Base-by-base conservation (phyloP, 2,329 filamentous ascomycete genomes). In the Colletotrichum tanaceti region DNA sequence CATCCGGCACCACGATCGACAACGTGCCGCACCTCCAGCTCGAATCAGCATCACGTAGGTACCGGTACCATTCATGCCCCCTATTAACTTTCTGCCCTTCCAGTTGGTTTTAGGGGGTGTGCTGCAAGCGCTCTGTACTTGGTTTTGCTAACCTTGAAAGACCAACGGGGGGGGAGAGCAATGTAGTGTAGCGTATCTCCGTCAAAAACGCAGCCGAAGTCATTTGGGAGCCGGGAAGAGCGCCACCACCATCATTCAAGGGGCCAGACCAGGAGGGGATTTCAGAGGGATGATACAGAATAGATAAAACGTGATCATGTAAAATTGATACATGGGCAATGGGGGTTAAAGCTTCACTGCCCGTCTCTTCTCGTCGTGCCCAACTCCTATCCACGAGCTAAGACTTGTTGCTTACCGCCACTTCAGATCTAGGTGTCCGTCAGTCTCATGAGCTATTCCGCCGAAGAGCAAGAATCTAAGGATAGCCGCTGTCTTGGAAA, bases 1-100 rank as follows among this genome's bases (percentile, higher is more conserved):
- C 38, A 44, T 60, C 66, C 66, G 66, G 49, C 43, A 52, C 20
- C 47, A 52, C 55, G 55, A 61, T 68, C 66, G 50, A 60, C 66
- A 61, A 61, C 57, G 55, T 65, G 62, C 57, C 55, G 55, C 55
- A 60, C 43, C 38, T 67, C 53, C 53, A 58, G 18, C n/a, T 49
- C 38, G 38, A 63, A 52, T 38, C 41, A 58, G 60, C 60, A 22
- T 64, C 49, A 35, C 22, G 39, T 32, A 39, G 13, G n/a, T n/a
- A n/a, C n/a, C n/a, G n/a, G n/a, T n/a, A n/a, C n/a, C 10, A 55
- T 20, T 5, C 3, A n/a, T 6, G 18, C 58, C 32, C 49, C 64
- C 53, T 41, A 39, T 39, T 20, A 22, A 22, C 46, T 18, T 46
- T 47, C 46, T 44, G 28, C 39, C 43, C 38, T 22, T 24, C 43